Conservation (phyloP, 2,329 filamentous ascomycete species). For the Drechslerella dactyloides region DNA sequence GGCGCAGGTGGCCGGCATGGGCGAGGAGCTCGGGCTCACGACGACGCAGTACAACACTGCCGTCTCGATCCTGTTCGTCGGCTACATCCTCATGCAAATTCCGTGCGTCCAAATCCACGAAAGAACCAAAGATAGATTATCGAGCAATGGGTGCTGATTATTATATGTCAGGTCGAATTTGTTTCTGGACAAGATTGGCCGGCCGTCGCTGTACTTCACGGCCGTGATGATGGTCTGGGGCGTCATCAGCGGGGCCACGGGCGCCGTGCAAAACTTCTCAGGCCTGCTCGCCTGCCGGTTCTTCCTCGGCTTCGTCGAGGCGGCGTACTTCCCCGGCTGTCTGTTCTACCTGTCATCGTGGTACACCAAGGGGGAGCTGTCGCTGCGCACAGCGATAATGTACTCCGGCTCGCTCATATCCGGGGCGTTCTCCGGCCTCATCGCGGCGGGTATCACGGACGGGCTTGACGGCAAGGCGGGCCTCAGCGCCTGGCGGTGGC, state of each 20-base stretch:
- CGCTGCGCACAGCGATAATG: conserved; percentile 69
- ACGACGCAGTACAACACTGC: conserved; percentile 60
- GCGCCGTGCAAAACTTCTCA: conserved; percentile 63
- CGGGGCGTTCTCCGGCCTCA: conserved; percentile 73
- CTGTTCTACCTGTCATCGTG: conserved; percentile 67
- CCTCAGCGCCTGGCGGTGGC: conserved; percentile 69
- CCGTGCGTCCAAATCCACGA: conserved; percentile 14
- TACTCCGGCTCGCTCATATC: conserved; percentile 74
- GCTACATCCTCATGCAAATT: conserved; percentile 58
- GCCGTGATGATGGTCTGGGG: conserved; percentile 68
- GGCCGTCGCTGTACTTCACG: conserved; percentile 64
- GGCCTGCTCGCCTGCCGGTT: conserved; percentile 66
- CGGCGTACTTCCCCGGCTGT: conserved; percentile 68
- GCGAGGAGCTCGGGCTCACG: conserved; percentile 60
- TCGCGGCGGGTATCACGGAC: conserved; percentile 70
- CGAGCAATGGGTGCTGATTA: not conserved
- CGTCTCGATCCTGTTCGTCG: conserved; percentile 59
- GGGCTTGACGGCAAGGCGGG: conserved; percentile 68
- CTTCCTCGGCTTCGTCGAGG: conserved; percentile 69
- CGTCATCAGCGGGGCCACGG: conserved; percentile 66
- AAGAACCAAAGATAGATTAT: no score
- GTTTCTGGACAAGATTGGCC: conserved; percentile 63
- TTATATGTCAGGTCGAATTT: conserved; percentile 59
- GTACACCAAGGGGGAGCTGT: conserved; percentile 74
- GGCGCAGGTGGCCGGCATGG: conserved; percentile 64